A percentile compares a stretch with the other conserved stretches of the same genome.
Evolutionary conservation across 257 asterid species (phyloP).

Genomic region (Capsicum baccatum): DNA sequence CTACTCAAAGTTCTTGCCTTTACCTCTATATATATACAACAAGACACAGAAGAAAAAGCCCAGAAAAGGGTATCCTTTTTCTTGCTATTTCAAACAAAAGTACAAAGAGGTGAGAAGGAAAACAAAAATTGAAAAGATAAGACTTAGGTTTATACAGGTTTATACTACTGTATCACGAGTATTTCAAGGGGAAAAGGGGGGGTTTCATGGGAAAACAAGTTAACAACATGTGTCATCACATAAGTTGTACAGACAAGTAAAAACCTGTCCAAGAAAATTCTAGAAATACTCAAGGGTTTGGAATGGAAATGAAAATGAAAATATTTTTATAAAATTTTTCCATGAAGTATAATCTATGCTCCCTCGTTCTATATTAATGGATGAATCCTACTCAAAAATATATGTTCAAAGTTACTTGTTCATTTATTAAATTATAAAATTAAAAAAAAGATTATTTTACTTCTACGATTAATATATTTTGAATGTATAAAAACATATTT

Average conservation of each 20-base stretch:
- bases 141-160: not conserved
- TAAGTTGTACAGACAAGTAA: conserved; percentile 8
- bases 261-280: conserved; percentile 28
- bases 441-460: too few species aligned
- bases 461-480: too few species aligned
- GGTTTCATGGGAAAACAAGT: not conserved
- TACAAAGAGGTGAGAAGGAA: not conserved
- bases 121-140: not conserved
- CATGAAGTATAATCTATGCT: not conserved
- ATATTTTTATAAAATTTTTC: not conserved
- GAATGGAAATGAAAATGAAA: not conserved
- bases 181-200: conserved; percentile 16
- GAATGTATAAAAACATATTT: too few species aligned
- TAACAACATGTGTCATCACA: conserved; percentile 24
- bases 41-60: not conserved
- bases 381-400: too few species aligned
- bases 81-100: not conserved
- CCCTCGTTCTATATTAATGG: too few species aligned
- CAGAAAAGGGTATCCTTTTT: not conserved
- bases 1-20: conserved; percentile 21
- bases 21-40: not conserved
- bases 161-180: not conserved
- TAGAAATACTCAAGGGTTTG: not conserved
- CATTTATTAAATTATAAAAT: too few species aligned
- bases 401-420: too few species aligned